Evolutionary conservation across 2,329 filamentous ascomycete genomes (phyloP).

Genomic region (Colletotrichum scovillei): DNA sequence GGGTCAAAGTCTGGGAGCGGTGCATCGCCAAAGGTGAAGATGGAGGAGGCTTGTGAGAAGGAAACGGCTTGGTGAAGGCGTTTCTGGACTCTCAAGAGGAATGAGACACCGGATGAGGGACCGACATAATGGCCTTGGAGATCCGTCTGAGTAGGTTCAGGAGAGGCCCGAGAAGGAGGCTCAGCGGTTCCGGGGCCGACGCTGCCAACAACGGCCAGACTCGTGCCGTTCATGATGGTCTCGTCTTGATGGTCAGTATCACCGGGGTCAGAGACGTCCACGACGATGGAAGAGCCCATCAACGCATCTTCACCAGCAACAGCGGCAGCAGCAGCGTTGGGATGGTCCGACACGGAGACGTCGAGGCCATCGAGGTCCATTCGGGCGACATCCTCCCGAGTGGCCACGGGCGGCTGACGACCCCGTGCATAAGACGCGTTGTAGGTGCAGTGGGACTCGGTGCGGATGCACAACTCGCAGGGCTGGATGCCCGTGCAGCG

Average conservation of each 20-base stretch:
- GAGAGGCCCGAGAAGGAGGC: slow-evolving; percentile 56
- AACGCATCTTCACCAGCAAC: neutral
- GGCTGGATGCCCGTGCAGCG: slow-evolving; percentile 47
- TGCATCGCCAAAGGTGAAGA: slow-evolving; percentile 63
- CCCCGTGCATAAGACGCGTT: slow-evolving; percentile 61
- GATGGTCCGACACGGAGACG: slow-evolving; percentile 10
- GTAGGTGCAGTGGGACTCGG: slow-evolving; percentile 55
- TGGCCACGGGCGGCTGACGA: slow-evolving; percentile 52
- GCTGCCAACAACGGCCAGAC: neutral
- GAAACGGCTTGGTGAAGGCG: slow-evolving; percentile 39
- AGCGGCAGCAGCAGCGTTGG: neutral
- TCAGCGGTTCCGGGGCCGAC: slow-evolving; percentile 45
- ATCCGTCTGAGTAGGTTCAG: slow-evolving; percentile 45
- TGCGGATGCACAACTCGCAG: slow-evolving; percentile 47
- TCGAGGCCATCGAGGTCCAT: slow-evolving; percentile 19
- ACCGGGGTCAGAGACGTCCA: slow-evolving; percentile 11
- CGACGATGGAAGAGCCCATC: slow-evolving; percentile 5
- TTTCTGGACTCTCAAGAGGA: slow-evolving; percentile 45
- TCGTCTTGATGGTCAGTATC: slow-evolving; percentile 9
- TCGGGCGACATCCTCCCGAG: slow-evolving; percentile 31
- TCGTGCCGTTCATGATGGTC: slow-evolving; percentile 19
- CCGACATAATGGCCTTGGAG: slow-evolving; percentile 47
- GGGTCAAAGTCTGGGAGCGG: slow-evolving; percentile 55
- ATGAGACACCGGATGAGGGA: slow-evolving; percentile 45
- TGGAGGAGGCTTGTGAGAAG: slow-evolving; percentile 51